Percentiles rank a stretch among this genome's conserved stretches.
These are phyloP conservation scores for Emergomyces africanus DNA, from an alignment of 2,329 filamentous ascomycete genomes.

Conservation along the genomic window DNA sequence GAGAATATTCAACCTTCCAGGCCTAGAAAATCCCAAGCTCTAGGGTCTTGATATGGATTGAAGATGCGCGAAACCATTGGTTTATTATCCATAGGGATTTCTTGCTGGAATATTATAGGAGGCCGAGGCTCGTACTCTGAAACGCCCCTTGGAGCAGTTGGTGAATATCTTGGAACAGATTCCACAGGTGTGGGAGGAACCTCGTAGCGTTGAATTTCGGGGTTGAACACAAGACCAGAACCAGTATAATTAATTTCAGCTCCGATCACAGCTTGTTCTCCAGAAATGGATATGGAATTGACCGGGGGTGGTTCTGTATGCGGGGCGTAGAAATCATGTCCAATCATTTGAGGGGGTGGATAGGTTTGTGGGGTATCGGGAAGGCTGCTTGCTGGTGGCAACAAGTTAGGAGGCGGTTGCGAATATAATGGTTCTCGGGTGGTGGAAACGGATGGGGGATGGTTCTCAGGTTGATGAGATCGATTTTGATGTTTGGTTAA, in stretches of 20 bases:
- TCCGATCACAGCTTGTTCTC: conserved; percentile 3
- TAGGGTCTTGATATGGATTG: conserved; percentile 5
- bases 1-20: neutral
- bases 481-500: conserved; percentile 14
- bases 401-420: conserved; percentile 3
- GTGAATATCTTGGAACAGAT: conserved; percentile 2
- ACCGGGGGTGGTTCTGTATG: conserved; percentile 6
- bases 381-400: neutral
- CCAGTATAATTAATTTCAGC: conserved; percentile 8
- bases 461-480: conserved; percentile 11
- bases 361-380: conserved; percentile 1
- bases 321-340: conserved; percentile 7
- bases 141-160: neutral
- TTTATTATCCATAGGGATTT: conserved; percentile 8
- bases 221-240: conserved; percentile 6
- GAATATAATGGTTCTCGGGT: conserved; percentile 8
- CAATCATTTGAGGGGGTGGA: conserved; percentile 3
- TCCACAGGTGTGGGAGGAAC: conserved; percentile 5
- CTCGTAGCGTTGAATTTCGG: conserved; percentile 8
- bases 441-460: conserved; percentile 2
- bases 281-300: conserved; percentile 6
- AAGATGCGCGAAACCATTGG: conserved; percentile 8
- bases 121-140: conserved; percentile 4
- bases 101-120: conserved; percentile 4
- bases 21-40: conserved; percentile 8